Evolutionary conservation across 2,329 filamentous ascomycete genomes (phyloP).

Genomic region (Colletotrichum sp.): DNA sequence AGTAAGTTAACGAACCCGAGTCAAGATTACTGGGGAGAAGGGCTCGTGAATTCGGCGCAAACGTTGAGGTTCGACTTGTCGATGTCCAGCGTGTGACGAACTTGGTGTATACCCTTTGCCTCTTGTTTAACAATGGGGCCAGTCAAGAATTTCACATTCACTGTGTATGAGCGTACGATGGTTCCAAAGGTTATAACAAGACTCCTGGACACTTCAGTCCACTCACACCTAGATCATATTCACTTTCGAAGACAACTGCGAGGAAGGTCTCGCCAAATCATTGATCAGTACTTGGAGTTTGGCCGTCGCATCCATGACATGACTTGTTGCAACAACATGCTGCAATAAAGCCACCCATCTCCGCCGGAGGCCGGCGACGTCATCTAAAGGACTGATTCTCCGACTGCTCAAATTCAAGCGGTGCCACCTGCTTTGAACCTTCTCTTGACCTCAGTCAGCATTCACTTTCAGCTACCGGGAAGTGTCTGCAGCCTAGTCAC

Average conservation of each 20-base stretch:
- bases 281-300: fast-evolving
- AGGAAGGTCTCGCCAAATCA: fast-evolving
- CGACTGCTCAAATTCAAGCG: background rate
- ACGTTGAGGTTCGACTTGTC: background rate
- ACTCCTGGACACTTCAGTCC: background rate
- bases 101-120: background rate
- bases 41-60: background rate
- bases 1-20: background rate
- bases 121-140: background rate
- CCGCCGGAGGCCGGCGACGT: background rate
- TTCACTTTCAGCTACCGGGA: background rate
- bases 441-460: background rate
- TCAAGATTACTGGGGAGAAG: fast-evolving
- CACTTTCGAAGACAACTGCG: background rate
- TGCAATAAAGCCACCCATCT: background rate
- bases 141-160: background rate
- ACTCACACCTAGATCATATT: fast-evolving
- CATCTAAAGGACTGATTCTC: background rate
- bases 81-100: background rate
- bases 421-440: background rate
- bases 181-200: fast-evolving
- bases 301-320: background rate
- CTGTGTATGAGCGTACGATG: background rate
- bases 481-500: background rate
- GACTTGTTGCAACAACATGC: background rate